phyloP scores from a whole-genome alignment of 352 stramenopile genomes.

The Aphanomyces euteiches region DNA sequence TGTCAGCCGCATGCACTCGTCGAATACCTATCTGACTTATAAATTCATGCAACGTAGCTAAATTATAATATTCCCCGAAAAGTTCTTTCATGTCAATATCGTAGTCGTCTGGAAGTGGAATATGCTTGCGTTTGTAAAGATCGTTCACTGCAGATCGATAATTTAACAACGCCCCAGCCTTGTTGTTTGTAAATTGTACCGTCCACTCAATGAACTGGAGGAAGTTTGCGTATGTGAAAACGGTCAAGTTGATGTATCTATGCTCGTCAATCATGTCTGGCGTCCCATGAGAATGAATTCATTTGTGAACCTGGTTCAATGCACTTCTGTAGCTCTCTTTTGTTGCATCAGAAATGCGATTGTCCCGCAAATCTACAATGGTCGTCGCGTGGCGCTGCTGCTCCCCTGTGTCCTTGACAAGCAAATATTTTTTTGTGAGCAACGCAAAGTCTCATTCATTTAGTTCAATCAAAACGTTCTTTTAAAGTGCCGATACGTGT shows the following conservation, averaged over 20 bases:
- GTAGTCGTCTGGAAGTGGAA: not conserved
- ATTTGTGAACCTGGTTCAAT: not conserved
- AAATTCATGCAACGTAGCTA: too few species aligned
- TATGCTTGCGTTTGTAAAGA: not conserved
- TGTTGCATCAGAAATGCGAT: not conserved
- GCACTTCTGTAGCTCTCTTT: not conserved
- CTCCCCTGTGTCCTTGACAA: too few species aligned
- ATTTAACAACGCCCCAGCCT: not conserved
- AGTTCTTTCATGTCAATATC: slow-evolving; percentile 4
- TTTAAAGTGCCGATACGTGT: too few species aligned
- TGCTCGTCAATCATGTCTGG: not conserved
- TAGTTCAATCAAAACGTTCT: too few species aligned
- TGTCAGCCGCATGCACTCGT: too few species aligned
- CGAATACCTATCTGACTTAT: too few species aligned
- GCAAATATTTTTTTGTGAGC: too few species aligned
- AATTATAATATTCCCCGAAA: not conserved
- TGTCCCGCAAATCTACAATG: not conserved
- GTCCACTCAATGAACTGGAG: slow-evolving; percentile 3
- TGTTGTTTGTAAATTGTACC: not conserved
- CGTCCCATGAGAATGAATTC: not conserved
- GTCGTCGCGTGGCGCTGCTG: too few species aligned
- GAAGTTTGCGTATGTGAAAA: not conserved
- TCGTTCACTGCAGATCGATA: slow-evolving; percentile 4
- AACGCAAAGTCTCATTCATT: too few species aligned
- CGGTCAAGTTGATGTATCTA: not conserved